These are phyloP conservation scores for Russula virescens DNA, from an alignment of 768 basidiomycete genomes.

Conservation along the genomic window DNA sequence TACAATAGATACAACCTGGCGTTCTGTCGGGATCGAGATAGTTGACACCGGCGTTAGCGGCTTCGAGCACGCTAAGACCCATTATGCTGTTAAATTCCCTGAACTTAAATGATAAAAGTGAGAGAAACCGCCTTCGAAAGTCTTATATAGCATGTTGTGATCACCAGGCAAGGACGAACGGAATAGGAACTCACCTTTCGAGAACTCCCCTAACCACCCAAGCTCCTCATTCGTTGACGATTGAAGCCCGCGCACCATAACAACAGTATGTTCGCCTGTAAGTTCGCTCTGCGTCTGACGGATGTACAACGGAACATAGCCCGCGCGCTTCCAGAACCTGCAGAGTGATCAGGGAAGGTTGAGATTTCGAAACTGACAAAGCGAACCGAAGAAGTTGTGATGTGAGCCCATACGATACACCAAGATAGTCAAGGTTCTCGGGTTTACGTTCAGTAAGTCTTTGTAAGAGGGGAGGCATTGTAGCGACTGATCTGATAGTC, in stretches of 20 bases:
- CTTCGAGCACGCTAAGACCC: conserved; percentile 84
- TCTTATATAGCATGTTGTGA: conserved; percentile 41
- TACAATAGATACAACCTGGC: conserved; percentile 31
- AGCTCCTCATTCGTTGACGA: conserved; percentile 56
- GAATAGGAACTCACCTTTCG: conserved; percentile 51
- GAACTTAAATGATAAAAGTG: conserved; percentile 90
- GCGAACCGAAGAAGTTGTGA: conserved; percentile 68
- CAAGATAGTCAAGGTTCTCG: conserved; percentile 87
- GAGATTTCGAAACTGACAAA: background rate
- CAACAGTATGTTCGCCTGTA: conserved; percentile 94
- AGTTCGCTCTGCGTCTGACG: conserved; percentile 92
- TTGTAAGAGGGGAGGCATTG: conserved; percentile 92
- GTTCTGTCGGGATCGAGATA: conserved; percentile 36
- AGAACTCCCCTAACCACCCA: conserved; percentile 85
- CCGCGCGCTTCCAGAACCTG: conserved; percentile 94
- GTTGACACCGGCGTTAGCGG: conserved; percentile 59
- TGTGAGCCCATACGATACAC: conserved; percentile 94
- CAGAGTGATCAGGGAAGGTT: background rate
- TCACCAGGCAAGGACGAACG: background rate
- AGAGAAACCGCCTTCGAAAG: conserved; percentile 86
- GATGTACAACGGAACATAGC: conserved; percentile 87
- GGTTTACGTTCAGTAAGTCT: conserved; percentile 86
- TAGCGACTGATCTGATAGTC: conserved; percentile 58
- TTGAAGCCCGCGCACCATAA: conserved; percentile 87
- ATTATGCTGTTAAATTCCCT: conserved; percentile 87